Percentiles rank a stretch among this genome's conserved stretches.
These are phyloP conservation scores for Lagenaria siceraria DNA, from an alignment of 306 rosid species.

Conservation along the genomic window DNA sequence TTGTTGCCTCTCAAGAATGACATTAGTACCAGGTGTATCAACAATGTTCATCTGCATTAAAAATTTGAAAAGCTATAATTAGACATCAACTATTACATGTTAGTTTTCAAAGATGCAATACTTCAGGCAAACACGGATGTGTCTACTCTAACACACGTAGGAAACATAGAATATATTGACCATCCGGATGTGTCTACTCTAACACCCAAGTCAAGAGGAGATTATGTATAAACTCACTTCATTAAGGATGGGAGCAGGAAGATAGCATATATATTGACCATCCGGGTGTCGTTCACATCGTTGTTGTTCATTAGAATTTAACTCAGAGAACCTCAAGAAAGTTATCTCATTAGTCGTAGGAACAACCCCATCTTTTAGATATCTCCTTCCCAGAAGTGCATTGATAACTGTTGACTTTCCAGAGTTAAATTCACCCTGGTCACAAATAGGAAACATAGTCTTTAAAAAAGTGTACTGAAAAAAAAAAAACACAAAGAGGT, in stretches of 20 bases:
- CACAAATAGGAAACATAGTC: slow-evolving; percentile 10
- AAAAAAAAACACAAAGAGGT: not conserved
- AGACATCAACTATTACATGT: not conserved
- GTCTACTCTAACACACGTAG: too few species aligned
- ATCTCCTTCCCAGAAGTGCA: slow-evolving; percentile 91
- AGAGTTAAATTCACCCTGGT: slow-evolving; percentile 95
- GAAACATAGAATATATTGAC: too few species aligned
- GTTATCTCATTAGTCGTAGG: slow-evolving; percentile 98
- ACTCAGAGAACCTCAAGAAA: slow-evolving; percentile 52
- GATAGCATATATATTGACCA: slow-evolving; percentile 85
- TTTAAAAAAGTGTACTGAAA: too few species aligned
- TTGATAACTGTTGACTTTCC: slow-evolving; percentile 94
- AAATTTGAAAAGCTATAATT: not conserved
- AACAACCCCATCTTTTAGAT: slow-evolving; percentile 92
- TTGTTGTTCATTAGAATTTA: slow-evolving; percentile 37
- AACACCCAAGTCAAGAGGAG: too few species aligned
- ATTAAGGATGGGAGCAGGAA: slow-evolving; percentile 90
- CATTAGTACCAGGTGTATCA: slow-evolving; percentile 99
- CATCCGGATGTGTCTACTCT: too few species aligned
- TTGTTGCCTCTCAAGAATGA: slow-evolving; percentile 94
- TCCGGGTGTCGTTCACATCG: slow-evolving; percentile 81
- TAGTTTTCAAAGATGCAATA: not conserved
- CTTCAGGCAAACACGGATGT: not conserved
- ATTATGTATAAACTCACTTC: slow-evolving; percentile 40
- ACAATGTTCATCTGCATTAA: slow-evolving; percentile 72